Evolutionary conservation across 106 monocot species (phyloP).

Genomic region (Dioscorea dumetorum): DNA sequence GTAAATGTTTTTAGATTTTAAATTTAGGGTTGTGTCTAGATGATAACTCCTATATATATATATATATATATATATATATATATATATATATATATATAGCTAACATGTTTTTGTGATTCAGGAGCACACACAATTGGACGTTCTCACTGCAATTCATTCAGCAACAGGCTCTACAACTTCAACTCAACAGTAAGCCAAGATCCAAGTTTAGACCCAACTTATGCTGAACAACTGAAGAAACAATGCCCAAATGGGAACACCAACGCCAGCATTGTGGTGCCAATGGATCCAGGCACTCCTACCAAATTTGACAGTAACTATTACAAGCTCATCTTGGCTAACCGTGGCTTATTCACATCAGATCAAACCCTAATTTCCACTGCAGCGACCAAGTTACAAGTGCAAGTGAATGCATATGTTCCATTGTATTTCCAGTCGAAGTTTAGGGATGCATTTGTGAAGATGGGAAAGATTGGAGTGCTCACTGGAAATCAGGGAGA

Average conservation of each 20-base stretch:
- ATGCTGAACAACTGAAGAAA: constrained; percentile 13
- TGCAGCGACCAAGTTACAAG: not conserved
- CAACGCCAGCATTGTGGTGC: not conserved
- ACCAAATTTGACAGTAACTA: constrained; percentile 32
- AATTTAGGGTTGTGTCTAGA: no score
- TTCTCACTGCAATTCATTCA: constrained; percentile 38
- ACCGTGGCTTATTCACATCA: constrained; percentile 21
- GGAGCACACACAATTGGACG: constrained; percentile 44
- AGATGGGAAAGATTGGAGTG: constrained; percentile 22
- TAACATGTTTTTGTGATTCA: not conserved
- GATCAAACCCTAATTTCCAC: constrained; percentile 15
- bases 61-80: no score
- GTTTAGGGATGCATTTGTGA: constrained; percentile 27
- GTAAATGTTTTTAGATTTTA: no score
- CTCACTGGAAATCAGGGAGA: constrained; percentile 27
- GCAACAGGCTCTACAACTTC: constrained; percentile 6
- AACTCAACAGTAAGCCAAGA: constrained; percentile 2
- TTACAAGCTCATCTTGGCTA: constrained; percentile 14
- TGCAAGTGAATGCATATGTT: not conserved
- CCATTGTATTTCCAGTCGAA: constrained; percentile 4
- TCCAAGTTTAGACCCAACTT: constrained; percentile 13
- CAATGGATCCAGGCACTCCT: constrained; percentile 17
- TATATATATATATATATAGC: no score
- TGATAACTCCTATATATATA: no score
- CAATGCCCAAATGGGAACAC: constrained; percentile 15